Evolutionary conservation across 1,284 basidiomycete species (phyloP).

Genomic region (Ceratobasidium sp.): DNA sequence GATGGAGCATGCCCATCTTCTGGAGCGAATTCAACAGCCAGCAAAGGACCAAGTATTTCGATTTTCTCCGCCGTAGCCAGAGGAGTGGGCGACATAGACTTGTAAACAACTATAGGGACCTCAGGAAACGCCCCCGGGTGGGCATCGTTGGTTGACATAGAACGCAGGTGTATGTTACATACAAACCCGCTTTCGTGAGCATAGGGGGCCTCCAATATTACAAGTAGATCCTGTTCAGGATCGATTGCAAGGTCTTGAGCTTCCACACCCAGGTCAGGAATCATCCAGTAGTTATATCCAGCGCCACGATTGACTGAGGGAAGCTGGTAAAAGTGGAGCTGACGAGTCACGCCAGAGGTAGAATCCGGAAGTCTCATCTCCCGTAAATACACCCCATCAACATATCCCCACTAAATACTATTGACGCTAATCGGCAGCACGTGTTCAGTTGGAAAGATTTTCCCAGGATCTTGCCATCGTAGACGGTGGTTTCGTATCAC

Average conservation of each 20-base stretch:
- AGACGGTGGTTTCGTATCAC: not conserved
- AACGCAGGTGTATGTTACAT: constrained; percentile 12
- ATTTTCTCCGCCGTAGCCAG: no score
- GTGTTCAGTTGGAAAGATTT: not conserved
- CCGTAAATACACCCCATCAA: no score
- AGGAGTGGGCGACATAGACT: not conserved
- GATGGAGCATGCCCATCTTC: no score
- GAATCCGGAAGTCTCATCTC: no score
- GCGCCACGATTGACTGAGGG: constrained; percentile 13
- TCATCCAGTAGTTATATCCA: constrained; percentile 9
- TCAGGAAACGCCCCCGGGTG: constrained; percentile 16
- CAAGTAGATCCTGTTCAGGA: constrained; percentile 28
- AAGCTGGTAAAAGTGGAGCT: constrained; percentile 18
- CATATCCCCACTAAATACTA: no score
- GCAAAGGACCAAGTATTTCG: no score
- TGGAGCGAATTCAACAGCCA: no score
- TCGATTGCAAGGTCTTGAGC: not conserved
- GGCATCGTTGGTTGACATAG: constrained; percentile 1
- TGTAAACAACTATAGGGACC: not conserved
- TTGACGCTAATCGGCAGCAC: no score
- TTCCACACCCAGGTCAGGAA: constrained; percentile 12
- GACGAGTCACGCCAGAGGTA: not conserved
- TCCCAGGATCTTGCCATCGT: not conserved
- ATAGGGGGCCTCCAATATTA: constrained; percentile 2
- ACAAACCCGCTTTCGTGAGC: not conserved